Evolutionary conservation across 1,284 basidiomycete genomes (phyloP).

Genomic region (Marasmius fiardii): DNA sequence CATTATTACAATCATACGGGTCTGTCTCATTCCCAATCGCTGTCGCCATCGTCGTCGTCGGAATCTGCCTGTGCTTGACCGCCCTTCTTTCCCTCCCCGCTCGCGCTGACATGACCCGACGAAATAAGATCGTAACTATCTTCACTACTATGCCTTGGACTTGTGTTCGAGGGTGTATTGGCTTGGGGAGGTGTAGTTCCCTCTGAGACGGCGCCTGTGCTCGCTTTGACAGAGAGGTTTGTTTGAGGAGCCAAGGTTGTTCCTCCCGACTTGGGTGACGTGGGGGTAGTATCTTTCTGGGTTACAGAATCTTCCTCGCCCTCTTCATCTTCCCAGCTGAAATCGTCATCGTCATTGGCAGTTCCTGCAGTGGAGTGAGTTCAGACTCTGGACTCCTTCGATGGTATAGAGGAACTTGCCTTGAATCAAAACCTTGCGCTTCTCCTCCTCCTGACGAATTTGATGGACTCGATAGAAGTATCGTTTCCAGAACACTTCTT

Average conservation of each 20-base stretch:
- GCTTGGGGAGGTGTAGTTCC: constrained; percentile 23
- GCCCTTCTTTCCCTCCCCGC: constrained; percentile 22
- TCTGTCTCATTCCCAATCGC: constrained; percentile 63
- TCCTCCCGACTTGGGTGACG: constrained; percentile 12
- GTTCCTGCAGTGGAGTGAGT: constrained; percentile 35
- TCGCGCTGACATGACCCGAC: constrained; percentile 35
- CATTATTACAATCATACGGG: no score
- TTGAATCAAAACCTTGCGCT: constrained; percentile 77
- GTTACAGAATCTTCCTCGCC: constrained; percentile 39
- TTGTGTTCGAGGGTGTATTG: constrained; percentile 37
- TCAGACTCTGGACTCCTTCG: constrained; percentile 9
- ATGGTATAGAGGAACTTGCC: constrained; percentile 39
- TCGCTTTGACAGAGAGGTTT: not conserved
- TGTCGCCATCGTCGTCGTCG: constrained; percentile 44
- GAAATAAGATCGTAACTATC: constrained; percentile 74
- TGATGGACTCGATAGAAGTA: constrained; percentile 91
- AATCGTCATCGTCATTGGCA: constrained; percentile 67
- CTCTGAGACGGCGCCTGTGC: constrained; percentile 7
- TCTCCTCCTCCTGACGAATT: constrained; percentile 80
- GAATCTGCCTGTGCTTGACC: constrained; percentile 25
- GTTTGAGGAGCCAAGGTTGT: constrained; percentile 12
- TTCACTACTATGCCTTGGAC: constrained; percentile 62
- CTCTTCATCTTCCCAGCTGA: constrained; percentile 81
- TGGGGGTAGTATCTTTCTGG: constrained; percentile 22
- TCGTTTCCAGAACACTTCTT: constrained; percentile 82